Base-by-base conservation (phyloP, 202 grass and related monocot species). In the Bolboschoenoplectus hybrid region DNA sequence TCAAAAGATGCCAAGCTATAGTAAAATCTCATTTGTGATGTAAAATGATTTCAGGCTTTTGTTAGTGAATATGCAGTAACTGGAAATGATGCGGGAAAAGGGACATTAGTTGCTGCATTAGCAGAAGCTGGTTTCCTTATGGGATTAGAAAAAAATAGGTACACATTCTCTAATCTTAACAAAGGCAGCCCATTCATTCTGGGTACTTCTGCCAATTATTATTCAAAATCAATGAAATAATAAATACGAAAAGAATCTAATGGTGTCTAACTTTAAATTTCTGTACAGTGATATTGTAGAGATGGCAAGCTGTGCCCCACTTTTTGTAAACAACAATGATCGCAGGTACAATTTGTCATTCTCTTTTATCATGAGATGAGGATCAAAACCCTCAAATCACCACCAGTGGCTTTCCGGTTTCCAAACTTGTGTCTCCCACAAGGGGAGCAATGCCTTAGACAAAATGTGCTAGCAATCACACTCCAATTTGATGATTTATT, bases 291-390 rank as follows among this genome's bases (percentile, higher is more conserved):
- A 98, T 70, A 84, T 93, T 79, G 93, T 98, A 41, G 87, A 93
- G 73, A 98, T 98, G 95, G 95, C 95, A 87, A 98, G 95, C 79
- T 95, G 91, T 75, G 93, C 95, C 49, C 95, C 95, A 51, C 93
- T 95, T 68, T 95, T 98, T 45, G 93, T 93, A 85, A 95, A 98
- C 68, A 80, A 93, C 62, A 92, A 98, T 9, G 91, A 98, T 56
- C 93, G 85, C 82, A 81, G 90, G 95, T 98, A 90, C 82, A 67
- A 71, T 72, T 79, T 76, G 2, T 41, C 53, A 4, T 32, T 68
- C 13, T 6, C 53, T 19, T 63, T 46, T 38, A 52, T 9, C 11
- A 76, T 76, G 49, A 53, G 20, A 19, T 85, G 8, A 67, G 14
- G 26, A 5, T 7, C 34, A 67, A 68, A 68, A 12, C 12, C 56